Conservation (phyloP, 2,329 filamentous ascomycete species). For the Ramularia collo-cygni region DNA sequence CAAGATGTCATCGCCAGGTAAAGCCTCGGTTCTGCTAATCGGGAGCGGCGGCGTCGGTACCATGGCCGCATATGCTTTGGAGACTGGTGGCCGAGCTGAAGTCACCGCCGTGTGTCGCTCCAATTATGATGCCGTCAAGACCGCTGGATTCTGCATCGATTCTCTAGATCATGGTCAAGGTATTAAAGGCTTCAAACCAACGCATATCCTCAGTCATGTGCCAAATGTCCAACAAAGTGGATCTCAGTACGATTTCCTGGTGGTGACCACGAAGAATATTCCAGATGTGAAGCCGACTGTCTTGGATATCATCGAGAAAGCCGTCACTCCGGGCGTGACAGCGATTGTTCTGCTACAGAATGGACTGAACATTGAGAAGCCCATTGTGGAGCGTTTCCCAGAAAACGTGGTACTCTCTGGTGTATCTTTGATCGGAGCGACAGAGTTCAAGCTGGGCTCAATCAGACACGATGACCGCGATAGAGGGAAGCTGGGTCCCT, state of each 20-base stretch:
- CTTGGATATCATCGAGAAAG: slow-evolving; percentile 45
- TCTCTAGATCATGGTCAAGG: slow-evolving; percentile 48
- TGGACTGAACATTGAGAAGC: slow-evolving; percentile 56
- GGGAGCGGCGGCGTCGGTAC: slow-evolving; percentile 52
- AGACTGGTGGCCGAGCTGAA: slow-evolving; percentile 43
- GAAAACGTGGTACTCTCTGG: slow-evolving; percentile 48
- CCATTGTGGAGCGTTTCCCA: slow-evolving; percentile 46
- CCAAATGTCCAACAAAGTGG: slow-evolving; percentile 38
- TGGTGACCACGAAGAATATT: slow-evolving; percentile 54
- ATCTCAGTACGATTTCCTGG: slow-evolving; percentile 46
- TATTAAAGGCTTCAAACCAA: slow-evolving; percentile 25
- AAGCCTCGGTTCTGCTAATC: slow-evolving; percentile 44
- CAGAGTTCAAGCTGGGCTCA: slow-evolving; percentile 41
- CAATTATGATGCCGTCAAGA: slow-evolving; percentile 45
- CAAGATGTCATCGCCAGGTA: slow-evolving; percentile 12
- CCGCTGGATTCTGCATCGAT: slow-evolving; percentile 48
- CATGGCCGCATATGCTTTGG: slow-evolving; percentile 50
- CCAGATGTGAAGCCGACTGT: slow-evolving; percentile 47
- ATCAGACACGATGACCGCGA: slow-evolving; percentile 51
- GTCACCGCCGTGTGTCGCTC: slow-evolving; percentile 52
- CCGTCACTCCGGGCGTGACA: slow-evolving; percentile 46
- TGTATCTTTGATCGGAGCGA: slow-evolving; percentile 47
- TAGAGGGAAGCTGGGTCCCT: slow-evolving; percentile 45
- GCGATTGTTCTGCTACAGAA: slow-evolving; percentile 55
- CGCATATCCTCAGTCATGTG: slow-evolving; percentile 41